Conservation (phyloP, 2,329 filamentous ascomycete genomes). For the Talaromyces amestolkiae region DNA sequence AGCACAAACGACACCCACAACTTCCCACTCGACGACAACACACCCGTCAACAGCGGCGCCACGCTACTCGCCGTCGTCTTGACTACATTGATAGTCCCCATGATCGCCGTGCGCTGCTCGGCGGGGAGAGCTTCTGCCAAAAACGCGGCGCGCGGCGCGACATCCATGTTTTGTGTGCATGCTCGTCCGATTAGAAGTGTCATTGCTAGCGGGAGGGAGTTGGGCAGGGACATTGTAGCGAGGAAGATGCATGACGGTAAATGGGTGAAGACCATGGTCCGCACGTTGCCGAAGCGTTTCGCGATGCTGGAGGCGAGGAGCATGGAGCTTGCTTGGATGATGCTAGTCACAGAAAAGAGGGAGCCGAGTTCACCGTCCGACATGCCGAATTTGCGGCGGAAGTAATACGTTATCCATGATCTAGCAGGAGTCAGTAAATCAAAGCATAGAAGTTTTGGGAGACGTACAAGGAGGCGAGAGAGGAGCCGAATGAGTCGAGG, state of each 20-base stretch:
- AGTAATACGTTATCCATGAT: constrained; percentile 57
- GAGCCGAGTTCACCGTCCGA: constrained; percentile 54
- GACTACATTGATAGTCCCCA: constrained; percentile 68
- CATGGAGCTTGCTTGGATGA: constrained; percentile 44
- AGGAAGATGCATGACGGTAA: constrained; percentile 67
- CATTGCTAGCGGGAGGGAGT: constrained; percentile 54
- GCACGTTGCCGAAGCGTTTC: constrained; percentile 58
- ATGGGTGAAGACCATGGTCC: constrained; percentile 74
- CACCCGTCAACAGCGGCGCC: constrained; percentile 64
- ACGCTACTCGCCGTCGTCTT: constrained; percentile 64
- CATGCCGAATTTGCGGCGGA: constrained; percentile 55
- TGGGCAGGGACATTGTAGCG: constrained; percentile 59
- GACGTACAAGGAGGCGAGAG: constrained; percentile 62
- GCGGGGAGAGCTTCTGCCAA: constrained; percentile 63
- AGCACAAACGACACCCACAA: constrained; percentile 64
- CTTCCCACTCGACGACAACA: constrained; percentile 54
- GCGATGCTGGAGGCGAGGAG: constrained; percentile 61
- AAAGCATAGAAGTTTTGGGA: neutral
- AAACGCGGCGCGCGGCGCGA: constrained; percentile 68
- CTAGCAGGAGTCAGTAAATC: constrained; percentile 21
- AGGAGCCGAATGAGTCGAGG: constrained; percentile 68
- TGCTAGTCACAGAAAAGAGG: constrained; percentile 51
- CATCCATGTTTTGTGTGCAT: constrained; percentile 66
- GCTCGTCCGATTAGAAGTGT: constrained; percentile 62
- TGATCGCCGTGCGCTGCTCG: constrained; percentile 66